These are phyloP conservation scores for Penicillium polonicum DNA, from an alignment of 2,329 filamentous ascomycete genomes.

Conservation along the genomic window DNA sequence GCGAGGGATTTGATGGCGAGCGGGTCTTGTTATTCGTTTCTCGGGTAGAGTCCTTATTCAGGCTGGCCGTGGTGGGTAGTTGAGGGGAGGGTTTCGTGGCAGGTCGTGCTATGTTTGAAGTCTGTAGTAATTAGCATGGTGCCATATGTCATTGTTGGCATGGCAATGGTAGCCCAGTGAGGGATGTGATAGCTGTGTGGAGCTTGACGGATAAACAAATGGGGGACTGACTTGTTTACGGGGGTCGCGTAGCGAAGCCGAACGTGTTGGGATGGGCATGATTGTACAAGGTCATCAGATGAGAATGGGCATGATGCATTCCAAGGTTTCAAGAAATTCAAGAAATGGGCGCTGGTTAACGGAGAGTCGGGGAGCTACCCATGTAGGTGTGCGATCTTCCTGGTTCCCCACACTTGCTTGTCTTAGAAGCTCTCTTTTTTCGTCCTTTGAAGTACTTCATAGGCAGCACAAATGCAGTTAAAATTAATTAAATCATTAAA, in stretches of 20 bases:
- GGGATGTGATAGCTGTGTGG: constrained; percentile 19
- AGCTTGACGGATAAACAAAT: constrained; percentile 4
- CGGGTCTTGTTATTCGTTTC: constrained; percentile 12
- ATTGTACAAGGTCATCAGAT: constrained; percentile 15
- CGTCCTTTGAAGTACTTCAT: no score
- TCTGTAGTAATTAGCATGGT: constrained; percentile 18
- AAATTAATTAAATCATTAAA: no score
- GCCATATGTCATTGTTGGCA: background rate
- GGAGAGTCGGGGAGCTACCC: background rate
- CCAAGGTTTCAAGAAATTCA: background rate
- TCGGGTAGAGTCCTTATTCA: constrained; percentile 12
- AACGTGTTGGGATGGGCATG: constrained; percentile 44
- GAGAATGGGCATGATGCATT: background rate
- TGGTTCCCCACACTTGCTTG: background rate
- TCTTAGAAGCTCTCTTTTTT: background rate
- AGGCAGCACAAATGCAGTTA: no score
- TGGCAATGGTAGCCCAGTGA: constrained; percentile 3
- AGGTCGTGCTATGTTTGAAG: constrained; percentile 26
- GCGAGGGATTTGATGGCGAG: constrained; percentile 13
- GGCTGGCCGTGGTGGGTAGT: constrained; percentile 9
- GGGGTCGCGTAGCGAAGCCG: constrained; percentile 36
- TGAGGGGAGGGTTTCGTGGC: constrained; percentile 11
- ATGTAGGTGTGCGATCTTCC: background rate
- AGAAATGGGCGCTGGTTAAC: background rate
- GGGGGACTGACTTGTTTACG: constrained; percentile 32